Evolutionary conservation across 768 basidiomycete species (phyloP).

Genomic region (Leccinum truebloodii): DNA sequence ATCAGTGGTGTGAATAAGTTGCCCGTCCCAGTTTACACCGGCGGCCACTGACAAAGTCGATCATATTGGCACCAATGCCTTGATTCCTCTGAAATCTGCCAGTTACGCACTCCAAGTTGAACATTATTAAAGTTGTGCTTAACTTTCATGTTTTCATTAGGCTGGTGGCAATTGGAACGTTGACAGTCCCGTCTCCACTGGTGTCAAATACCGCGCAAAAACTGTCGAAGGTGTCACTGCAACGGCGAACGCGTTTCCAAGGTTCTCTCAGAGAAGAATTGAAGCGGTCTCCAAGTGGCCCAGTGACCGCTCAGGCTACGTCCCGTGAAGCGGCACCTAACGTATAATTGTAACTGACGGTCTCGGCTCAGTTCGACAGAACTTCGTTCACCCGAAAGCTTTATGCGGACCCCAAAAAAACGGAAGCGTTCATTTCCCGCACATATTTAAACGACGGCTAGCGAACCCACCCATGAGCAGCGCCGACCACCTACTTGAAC

Average conservation of each 20-base stretch:
- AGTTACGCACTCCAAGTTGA: neutral
- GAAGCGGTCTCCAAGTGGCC: too few relatives aligned
- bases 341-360: too few relatives aligned
- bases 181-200: neutral
- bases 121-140: neutral
- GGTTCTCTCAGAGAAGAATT: neutral
- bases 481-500: neutral
- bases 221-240: neutral
- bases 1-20: neutral
- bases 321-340: neutral
- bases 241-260: too few relatives aligned
- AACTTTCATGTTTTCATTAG: neutral
- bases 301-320: neutral
- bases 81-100: neutral
- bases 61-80: neutral
- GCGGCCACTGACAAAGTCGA: neutral
- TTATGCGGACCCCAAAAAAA: neutral
- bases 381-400: neutral
- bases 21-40: neutral
- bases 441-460: neutral
- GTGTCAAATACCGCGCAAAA: neutral
- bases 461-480: neutral
- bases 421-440: neutral
- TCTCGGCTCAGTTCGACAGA: too few relatives aligned
- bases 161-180: neutral